Percentiles rank a stretch among this genome's conserved stretches.
These are phyloP conservation scores for Neolentinus lepideus DNA, from an alignment of 1,284 basidiomycete genomes.

Conservation along the genomic window DNA sequence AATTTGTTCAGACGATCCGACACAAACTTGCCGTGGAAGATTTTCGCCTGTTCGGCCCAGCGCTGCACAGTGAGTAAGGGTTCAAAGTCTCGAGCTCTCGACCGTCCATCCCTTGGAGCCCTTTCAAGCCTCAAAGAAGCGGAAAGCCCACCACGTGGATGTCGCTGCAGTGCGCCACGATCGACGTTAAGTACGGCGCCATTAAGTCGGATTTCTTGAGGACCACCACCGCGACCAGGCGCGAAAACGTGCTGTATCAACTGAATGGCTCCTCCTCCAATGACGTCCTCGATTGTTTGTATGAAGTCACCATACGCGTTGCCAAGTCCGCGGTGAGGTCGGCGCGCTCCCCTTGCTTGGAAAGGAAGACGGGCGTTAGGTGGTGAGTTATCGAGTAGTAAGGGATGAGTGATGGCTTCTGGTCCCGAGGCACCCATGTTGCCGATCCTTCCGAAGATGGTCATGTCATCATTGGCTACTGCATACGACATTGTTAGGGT, in stretches of 20 bases:
- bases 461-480: slow-evolving; percentile 43
- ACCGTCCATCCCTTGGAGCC: slow-evolving; percentile 39
- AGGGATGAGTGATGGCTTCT: slow-evolving; percentile 75
- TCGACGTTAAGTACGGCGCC: slow-evolving; percentile 52
- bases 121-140: slow-evolving; percentile 58
- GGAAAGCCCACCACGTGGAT: slow-evolving; percentile 39
- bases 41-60: slow-evolving; percentile 87
- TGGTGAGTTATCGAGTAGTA: slow-evolving; percentile 62
- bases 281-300: slow-evolving; percentile 77
- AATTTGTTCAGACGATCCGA: slow-evolving; percentile 63
- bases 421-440: slow-evolving; percentile 38
- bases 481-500: slow-evolving; percentile 7
- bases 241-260: slow-evolving; percentile 77
- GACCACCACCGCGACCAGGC: slow-evolving; percentile 28
- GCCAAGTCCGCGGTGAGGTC: slow-evolving; percentile 44
- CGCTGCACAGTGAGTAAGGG: slow-evolving; percentile 82
- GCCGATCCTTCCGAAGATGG: slow-evolving; percentile 57
- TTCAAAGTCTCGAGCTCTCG: slow-evolving; percentile 56
- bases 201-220: slow-evolving; percentile 67
- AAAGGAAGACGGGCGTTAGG: slow-evolving; percentile 36
- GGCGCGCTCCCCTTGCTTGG: slow-evolving; percentile 45
- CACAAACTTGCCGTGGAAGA: slow-evolving; percentile 71
- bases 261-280: slow-evolving; percentile 78
- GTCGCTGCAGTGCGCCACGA: slow-evolving; percentile 40
- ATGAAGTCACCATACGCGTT: slow-evolving; percentile 53